Percentiles rank a stretch among this genome's conserved stretches.
Evolutionary conservation across 2,329 filamentous ascomycete genomes (phyloP).

Genomic region (Colletotrichum camelliae): DNA sequence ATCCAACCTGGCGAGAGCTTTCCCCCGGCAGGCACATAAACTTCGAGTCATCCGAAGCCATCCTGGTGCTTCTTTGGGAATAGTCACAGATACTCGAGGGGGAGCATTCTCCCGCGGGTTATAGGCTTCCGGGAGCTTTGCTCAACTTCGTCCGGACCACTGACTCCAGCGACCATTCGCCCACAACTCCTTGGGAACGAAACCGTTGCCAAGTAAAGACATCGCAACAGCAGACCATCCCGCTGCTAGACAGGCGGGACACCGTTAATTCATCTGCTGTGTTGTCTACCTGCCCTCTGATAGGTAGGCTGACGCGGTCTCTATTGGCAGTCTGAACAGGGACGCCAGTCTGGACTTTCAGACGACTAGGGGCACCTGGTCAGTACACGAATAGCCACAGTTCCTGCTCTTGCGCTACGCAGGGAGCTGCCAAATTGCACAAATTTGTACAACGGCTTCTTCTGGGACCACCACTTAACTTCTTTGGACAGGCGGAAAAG

Average conservation of each 20-base stretch:
- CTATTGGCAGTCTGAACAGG: background rate
- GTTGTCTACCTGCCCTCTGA: background rate
- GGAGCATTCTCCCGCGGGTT: background rate
- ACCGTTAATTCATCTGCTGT: background rate
- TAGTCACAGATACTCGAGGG: background rate
- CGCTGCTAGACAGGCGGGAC: background rate
- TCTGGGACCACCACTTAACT: background rate
- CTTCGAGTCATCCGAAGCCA: constrained; percentile 8
- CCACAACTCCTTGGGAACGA: background rate
- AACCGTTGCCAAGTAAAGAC: background rate
- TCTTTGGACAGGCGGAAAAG: background rate
- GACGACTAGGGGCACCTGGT: constrained; percentile 15
- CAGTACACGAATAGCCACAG: constrained; percentile 5
- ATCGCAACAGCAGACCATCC: background rate
- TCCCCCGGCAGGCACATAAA: constrained; percentile 1
- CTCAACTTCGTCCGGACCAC: background rate
- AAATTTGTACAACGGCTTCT: background rate
- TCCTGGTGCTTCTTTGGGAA: background rate
- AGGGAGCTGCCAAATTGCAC: background rate
- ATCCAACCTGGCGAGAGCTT: background rate
- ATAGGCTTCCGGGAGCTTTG: background rate
- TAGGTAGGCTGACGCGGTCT: background rate
- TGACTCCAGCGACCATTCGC: background rate
- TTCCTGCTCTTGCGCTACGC: constrained; percentile 4
- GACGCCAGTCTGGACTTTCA: background rate